Evolutionary conservation across 1,139 yeast species (phyloP).

Genomic region (Kluyveromyces marxianus): DNA sequence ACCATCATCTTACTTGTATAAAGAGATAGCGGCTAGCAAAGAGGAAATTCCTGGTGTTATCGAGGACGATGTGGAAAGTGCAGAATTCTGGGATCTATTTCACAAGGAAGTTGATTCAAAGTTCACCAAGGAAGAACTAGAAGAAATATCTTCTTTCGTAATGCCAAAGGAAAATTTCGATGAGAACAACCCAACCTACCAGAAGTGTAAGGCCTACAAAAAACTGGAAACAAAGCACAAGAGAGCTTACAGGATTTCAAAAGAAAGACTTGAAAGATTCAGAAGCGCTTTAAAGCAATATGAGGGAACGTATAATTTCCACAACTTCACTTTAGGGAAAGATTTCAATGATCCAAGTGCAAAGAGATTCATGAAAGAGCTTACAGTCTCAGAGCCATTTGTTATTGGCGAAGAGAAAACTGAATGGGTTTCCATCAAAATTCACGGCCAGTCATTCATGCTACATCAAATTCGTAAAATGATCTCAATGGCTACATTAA

Average conservation of each 20-base stretch:
- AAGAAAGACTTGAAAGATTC: conserved; percentile 52
- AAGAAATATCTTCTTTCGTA: conserved; percentile 29
- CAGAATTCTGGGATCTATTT: conserved; percentile 62
- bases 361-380: conserved; percentile 67
- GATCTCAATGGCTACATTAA: conserved; percentile 91
- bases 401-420: conserved; percentile 87
- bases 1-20: conserved; percentile 58
- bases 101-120: conserved; percentile 36
- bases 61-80: conserved; percentile 61
- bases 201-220: conserved; percentile 51
- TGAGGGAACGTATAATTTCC: conserved; percentile 89
- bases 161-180: conserved; percentile 33
- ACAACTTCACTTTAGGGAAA: conserved; percentile 89
- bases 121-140: conserved; percentile 44
- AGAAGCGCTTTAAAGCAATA: conserved; percentile 65
- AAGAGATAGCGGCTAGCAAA: conserved; percentile 49
- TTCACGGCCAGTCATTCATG: conserved; percentile 98
- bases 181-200: conserved; percentile 29
- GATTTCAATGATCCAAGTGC: conserved; percentile 82
- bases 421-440: conserved; percentile 93
- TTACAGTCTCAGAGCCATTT: conserved; percentile 84
- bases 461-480: conserved; percentile 95
- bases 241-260: conserved; percentile 58
- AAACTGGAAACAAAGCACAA: conserved; percentile 61
- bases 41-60: conserved; percentile 50